These are phyloP conservation scores for Pharus latifolius DNA, from an alignment of 176 grass and related monocot species.

Conservation along the genomic window DNA sequence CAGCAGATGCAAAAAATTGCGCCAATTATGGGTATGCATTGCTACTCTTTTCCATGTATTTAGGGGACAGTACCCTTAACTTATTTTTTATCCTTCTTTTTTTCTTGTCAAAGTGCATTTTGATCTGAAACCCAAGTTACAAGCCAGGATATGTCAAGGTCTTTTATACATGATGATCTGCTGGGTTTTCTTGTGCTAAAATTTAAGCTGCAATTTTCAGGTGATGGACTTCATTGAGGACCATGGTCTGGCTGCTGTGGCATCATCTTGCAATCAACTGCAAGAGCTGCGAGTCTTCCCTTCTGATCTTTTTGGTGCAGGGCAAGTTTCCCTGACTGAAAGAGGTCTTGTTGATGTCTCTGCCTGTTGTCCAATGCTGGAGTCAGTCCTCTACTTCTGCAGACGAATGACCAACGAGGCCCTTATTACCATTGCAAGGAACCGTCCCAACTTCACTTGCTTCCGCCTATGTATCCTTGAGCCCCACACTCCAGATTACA, in stretches of 20 bases:
- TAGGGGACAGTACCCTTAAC: neutral
- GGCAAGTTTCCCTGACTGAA: constrained; percentile 49
- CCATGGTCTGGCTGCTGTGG: constrained; percentile 44
- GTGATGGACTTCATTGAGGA: constrained; percentile 69
- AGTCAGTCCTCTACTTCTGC: constrained; percentile 65
- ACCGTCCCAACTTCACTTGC: constrained; percentile 52
- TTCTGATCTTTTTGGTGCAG: constrained; percentile 32
- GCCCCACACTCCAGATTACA: constrained; percentile 47
- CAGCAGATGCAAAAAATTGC: constrained; percentile 52
- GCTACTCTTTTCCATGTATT: neutral
- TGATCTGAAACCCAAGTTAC: neutral
- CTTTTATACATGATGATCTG: neutral
- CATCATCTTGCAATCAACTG: constrained; percentile 54
- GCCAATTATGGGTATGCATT: constrained; percentile 43
- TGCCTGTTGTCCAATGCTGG: constrained; percentile 46
- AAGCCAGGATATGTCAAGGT: neutral
- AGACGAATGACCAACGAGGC: constrained; percentile 58
- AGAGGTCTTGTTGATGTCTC: constrained; percentile 56
- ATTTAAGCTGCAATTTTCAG: constrained; percentile 20
- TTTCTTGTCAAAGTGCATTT: neutral
- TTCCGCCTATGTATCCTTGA: constrained; percentile 63
- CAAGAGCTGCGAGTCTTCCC: constrained; percentile 70
- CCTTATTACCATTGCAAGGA: constrained; percentile 50
- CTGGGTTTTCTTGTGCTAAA: neutral
- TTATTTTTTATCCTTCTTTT: neutral